Base-by-base conservation (phyloP, 495 filamentous ascomycete species). In the Thermochaetoides thermophila region DNA sequence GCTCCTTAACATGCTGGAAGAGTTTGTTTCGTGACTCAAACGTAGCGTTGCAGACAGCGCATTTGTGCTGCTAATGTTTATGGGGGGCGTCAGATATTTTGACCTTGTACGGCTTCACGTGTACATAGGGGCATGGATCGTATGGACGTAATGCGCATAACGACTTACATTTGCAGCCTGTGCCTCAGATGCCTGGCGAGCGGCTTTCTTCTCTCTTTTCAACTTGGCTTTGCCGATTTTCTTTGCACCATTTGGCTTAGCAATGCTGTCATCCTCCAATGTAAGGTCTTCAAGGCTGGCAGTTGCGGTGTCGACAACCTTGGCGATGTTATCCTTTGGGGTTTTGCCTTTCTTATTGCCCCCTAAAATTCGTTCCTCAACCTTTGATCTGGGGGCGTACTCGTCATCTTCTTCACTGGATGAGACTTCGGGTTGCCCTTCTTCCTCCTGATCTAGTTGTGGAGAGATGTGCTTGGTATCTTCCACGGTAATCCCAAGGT, bases 161-260 rank as follows among this genome's bases (percentile, higher is more conserved):
- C n/a, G n/a, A n/a, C n/a, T n/a, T n/a, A n/a, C n/a, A n/a, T n/a
- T n/a, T 24, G 6, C 21, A 24, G 56, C 54, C 17, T 55, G 42
- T 3, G 56, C 39, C 12, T 50, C 54, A 12, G 55, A 52, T 13
- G 70, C 64, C 35, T 69, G 56, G 21, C 73, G 68, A 17, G 80
- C 78, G 12, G 78, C 78, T 46, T 73, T 83, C 53, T 84, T 94
- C 25, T 81, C 78, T 27, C 81, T 70, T 50, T 83, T 94, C 38
- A 79, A 69, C 50, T 87, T 94, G 7, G 89, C 89, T 52, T 86
- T 93, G 16, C 89, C 86, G 2, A 81, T 24, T 43, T 79, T 84
- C 35, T 54, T 63, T 22, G 37, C 40, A 10, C 47, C 34, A 49
- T 27, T 3, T 39, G 24, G 43, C 3, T 6, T 11, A 11, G 21